Conservation (phyloP, 441 rosid species). For the Syzygium malaccense region DNA sequence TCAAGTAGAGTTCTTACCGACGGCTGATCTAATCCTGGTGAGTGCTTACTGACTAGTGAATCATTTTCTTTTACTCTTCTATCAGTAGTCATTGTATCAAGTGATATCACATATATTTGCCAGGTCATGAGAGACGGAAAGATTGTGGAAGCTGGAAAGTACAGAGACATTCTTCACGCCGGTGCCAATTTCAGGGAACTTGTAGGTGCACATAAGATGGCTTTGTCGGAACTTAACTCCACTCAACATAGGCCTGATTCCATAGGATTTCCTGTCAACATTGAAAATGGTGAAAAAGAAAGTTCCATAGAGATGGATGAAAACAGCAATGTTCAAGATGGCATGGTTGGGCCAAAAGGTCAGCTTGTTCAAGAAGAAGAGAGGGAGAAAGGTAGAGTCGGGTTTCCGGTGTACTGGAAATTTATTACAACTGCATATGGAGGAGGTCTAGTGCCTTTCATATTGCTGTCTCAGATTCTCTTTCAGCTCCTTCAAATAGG, state of each 20-base stretch:
- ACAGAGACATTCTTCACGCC: conserved; percentile 55
- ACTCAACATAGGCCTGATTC: conserved; percentile 22
- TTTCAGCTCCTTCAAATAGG: conserved; percentile 79
- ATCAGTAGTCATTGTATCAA: not conserved
- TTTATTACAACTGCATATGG: conserved; percentile 73
- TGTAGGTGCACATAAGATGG: conserved; percentile 70
- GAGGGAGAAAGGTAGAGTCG: conserved; percentile 85
- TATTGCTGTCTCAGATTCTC: conserved; percentile 50
- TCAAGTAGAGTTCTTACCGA: conserved; percentile 57
- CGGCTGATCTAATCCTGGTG: conserved; percentile 59
- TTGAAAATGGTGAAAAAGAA: conserved; percentile 8
- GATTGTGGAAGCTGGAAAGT: conserved; percentile 80
- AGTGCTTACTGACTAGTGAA: not conserved
- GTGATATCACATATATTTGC: not conserved
- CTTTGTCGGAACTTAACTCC: conserved; percentile 48
- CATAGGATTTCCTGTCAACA: conserved; percentile 7
- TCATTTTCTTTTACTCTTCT: not conserved
- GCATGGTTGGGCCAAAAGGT: conserved; percentile 30
- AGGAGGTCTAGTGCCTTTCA: conserved; percentile 74
- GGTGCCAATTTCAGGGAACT: conserved; percentile 84
- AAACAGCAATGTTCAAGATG: not conserved
- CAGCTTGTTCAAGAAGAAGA: conserved; percentile 92
- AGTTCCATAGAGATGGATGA: not conserved
- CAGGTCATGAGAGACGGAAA: conserved; percentile 87
- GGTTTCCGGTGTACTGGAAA: conserved; percentile 64